Evolutionary conservation across 179 eudicot genomes (phyloP).

Genomic region (Beta corolliflora): DNA sequence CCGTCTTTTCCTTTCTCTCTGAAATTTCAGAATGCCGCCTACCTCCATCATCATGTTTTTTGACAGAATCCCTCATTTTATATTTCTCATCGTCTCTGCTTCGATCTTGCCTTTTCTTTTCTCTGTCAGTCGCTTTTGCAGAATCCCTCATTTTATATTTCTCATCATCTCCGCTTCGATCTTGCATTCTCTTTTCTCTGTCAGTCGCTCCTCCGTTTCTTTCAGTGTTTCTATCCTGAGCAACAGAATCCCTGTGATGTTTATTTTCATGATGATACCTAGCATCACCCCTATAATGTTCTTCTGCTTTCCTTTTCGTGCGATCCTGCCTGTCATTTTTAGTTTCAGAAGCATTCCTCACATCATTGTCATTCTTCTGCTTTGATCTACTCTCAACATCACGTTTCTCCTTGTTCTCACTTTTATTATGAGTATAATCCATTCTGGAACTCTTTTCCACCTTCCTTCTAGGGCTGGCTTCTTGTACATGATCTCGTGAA

Average conservation of each 20-base stretch:
- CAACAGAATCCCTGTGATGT: constrained; percentile 37
- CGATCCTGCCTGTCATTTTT: constrained; percentile 43
- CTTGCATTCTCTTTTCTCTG: constrained; percentile 53
- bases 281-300: constrained; percentile 38
- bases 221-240: constrained; percentile 45
- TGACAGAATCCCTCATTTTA: constrained; percentile 41
- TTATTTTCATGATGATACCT: constrained; percentile 46
- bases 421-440: constrained; percentile 43
- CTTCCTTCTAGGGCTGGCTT: constrained; percentile 44
- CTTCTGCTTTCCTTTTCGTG: constrained; percentile 43
- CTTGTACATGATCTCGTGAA: constrained; percentile 35
- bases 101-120: constrained; percentile 50
- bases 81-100: constrained; percentile 55
- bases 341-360: constrained; percentile 24
- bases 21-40: constrained; percentile 40
- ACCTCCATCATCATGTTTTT: constrained; percentile 47
- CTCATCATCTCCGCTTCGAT: constrained; percentile 56
- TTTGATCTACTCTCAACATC: constrained; percentile 34
- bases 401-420: constrained; percentile 38
- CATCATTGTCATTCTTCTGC: constrained; percentile 31
- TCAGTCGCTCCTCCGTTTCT: constrained; percentile 57
- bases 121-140: constrained; percentile 48
- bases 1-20: constrained; percentile 49
- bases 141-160: constrained; percentile 45
- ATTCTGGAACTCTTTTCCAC: constrained; percentile 36